Base-by-base conservation (phyloP, 2,329 filamentous ascomycete species). In the Arthroderma uncinatum region DNA sequence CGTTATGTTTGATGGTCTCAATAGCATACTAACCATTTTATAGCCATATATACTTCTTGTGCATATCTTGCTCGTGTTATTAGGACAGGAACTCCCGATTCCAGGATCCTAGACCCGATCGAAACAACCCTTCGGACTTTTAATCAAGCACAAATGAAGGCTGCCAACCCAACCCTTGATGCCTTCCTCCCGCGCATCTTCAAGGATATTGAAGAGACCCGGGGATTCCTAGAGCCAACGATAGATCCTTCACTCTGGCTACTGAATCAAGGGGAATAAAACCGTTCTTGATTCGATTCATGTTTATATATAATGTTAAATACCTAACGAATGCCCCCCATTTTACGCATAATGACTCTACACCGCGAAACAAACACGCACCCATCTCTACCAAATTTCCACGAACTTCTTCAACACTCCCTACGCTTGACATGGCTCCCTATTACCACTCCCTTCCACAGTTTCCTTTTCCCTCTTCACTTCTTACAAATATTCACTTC, bases 241-340 rank as follows among this genome's bases (percentile, higher is more conserved):
- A 55, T 55, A 33, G 53, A 55, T 23, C 53, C 53, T 6, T 55
- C 53, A 5, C 19, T 42, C 2, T 55, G 53, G 53, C 39, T 55
- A 14, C 34, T 55, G 33, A 53, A 53, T 19, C 37, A 42, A 44
- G 25, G 23, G 21, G 53, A 54, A 14, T 54, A 23, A 54, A 48
- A 28, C 4, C 5, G 12, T 33, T 25, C 9, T n/a, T 6, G 16
- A 8, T 10, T 1, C 10, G 14, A 33, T 9, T 19, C 23, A 30
- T 33, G 4, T 50, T 33, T 19, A 33, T 50, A 50, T 30, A 5
- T 33, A 48, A 50, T 44, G 19, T 44, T 25, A 44, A 44, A 44
- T 25, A 9, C 12, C 23, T 33, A n/a, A 33, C n/a, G 25, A 50
- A 14, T n/a, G 25, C n/a, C 14, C 25, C 25, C 1, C 44, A 4